phyloP scores from a whole-genome alignment of 2,329 filamentous ascomycete species.

The Fusarium sp. region DNA sequence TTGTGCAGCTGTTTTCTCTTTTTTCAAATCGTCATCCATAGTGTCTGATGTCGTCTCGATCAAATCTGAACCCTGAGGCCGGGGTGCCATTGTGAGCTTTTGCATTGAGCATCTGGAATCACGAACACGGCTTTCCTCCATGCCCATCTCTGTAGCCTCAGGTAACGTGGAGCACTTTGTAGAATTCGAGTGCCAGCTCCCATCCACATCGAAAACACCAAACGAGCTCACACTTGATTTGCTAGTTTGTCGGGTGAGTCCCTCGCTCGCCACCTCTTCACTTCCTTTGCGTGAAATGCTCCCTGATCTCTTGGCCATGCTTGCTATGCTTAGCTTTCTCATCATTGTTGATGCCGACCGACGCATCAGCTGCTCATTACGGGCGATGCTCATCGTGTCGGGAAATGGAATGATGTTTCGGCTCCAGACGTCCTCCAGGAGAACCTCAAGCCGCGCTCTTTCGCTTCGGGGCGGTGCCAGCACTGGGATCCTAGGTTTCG shows the following conservation, averaged over 20 bases:
- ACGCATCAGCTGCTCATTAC: slow-evolving; percentile 78
- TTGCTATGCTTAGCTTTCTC: slow-evolving; percentile 85
- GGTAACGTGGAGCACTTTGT: slow-evolving; percentile 16
- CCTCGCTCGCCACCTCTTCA: slow-evolving; percentile 4
- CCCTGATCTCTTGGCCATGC: slow-evolving; percentile 77
- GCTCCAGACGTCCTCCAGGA: slow-evolving; percentile 85
- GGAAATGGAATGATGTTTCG: slow-evolving; percentile 83
- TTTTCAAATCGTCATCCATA: neutral
- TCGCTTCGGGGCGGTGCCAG: slow-evolving; percentile 80
- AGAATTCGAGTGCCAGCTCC: slow-evolving; percentile 17
- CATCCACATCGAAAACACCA: slow-evolving; percentile 4
- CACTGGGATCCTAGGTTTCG: slow-evolving; percentile 72
- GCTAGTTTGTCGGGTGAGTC: slow-evolving; percentile 16
- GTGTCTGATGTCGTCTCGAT: slow-evolving; percentile 1
- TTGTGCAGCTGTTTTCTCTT: neutral
- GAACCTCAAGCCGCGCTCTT: slow-evolving; percentile 78
- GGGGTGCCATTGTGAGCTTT: slow-evolving; percentile 10
- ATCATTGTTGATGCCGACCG: slow-evolving; percentile 88
- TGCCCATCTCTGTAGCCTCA: slow-evolving; percentile 9
- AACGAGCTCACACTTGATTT: slow-evolving; percentile 26
- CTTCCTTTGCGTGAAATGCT: slow-evolving; percentile 54
- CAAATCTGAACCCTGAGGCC: slow-evolving; percentile 12
- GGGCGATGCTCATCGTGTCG: slow-evolving; percentile 75
- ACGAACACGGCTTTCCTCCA: neutral
- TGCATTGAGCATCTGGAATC: slow-evolving; percentile 3